These are phyloP conservation scores for Cercospora nicotianae DNA, from an alignment of 2,329 filamentous ascomycete species.

Conservation along the genomic window DNA sequence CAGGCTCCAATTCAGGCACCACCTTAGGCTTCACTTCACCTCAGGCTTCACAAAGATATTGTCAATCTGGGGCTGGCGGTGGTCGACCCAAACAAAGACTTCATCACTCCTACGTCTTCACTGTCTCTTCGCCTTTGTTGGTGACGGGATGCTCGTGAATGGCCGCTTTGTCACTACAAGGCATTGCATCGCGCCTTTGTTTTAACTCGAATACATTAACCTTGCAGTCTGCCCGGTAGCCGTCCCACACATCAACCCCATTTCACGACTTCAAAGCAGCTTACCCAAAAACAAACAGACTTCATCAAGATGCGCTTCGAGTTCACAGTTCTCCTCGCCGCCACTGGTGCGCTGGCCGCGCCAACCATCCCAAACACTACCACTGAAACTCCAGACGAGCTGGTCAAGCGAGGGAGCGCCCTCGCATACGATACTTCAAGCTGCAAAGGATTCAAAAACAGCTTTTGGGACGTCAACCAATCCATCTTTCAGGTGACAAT, in stretches of 20 bases:
- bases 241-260: neutral
- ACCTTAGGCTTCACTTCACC: neutral
- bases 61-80: neutral
- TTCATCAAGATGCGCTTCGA: conserved; percentile 15
- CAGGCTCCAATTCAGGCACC: neutral
- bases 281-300: neutral
- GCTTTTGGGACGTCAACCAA: conserved; percentile 16
- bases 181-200: neutral
- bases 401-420: conserved; percentile 1
- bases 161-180: neutral
- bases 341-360: conserved; percentile 23
- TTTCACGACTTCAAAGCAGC: neutral
- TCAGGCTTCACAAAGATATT: neutral
- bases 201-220: neutral
- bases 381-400: neutral
- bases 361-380: conserved; percentile 1
- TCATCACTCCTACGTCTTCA: neutral
- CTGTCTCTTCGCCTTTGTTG: neutral
- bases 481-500: conserved; percentile 21
- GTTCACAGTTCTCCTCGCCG: conserved; percentile 16
- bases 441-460: conserved; percentile 20
- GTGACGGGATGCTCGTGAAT: neutral
- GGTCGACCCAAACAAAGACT: neutral
- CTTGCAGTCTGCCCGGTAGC: neutral
- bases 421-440: conserved; percentile 10